These are phyloP conservation scores for Cystobasidium ongulense DNA, from an alignment of 768 basidiomycete genomes.

Conservation along the genomic window DNA sequence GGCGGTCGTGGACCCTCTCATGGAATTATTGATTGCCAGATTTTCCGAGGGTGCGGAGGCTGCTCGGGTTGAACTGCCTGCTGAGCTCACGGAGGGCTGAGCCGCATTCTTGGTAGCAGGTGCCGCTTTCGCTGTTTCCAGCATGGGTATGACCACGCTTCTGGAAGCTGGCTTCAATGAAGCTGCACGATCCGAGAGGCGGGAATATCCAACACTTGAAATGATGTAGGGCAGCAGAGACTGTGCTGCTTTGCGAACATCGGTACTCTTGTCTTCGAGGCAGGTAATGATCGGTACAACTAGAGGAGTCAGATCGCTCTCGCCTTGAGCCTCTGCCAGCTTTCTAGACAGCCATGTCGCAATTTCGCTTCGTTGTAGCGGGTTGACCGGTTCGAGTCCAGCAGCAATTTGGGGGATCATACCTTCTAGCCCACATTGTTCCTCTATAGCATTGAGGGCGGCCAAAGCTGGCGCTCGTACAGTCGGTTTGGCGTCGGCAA, in stretches of 20 bases:
- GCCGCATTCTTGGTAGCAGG: conserved; percentile 33
- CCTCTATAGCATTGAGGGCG: conserved; percentile 71
- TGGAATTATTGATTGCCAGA: neutral
- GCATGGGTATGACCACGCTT: conserved; percentile 70
- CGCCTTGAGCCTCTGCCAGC: conserved; percentile 49
- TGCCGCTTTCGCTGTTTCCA: conserved; percentile 60
- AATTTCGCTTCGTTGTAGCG: conserved; percentile 70
- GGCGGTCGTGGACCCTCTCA: neutral
- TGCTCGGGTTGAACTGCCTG: neutral
- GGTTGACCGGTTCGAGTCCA: conserved; percentile 71
- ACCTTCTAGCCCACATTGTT: conserved; percentile 70
- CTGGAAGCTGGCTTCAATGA: conserved; percentile 86
- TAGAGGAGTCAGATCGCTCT: conserved; percentile 65
- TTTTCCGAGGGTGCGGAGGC: neutral
- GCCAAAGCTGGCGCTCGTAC: conserved; percentile 69
- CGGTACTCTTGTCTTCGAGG: conserved; percentile 81
- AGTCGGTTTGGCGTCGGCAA: conserved; percentile 85
- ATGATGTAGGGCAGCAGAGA: conserved; percentile 70
- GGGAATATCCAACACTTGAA: conserved; percentile 65
- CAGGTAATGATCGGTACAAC: conserved; percentile 59
- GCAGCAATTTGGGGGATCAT: conserved; percentile 70
- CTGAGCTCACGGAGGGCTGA: neutral
- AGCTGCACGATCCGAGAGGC: conserved; percentile 74
- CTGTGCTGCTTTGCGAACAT: conserved; percentile 86
- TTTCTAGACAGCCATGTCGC: conserved; percentile 65